phyloP scores from a whole-genome alignment of 345 rosid genomes.

The Dovyalis caffra region DNA sequence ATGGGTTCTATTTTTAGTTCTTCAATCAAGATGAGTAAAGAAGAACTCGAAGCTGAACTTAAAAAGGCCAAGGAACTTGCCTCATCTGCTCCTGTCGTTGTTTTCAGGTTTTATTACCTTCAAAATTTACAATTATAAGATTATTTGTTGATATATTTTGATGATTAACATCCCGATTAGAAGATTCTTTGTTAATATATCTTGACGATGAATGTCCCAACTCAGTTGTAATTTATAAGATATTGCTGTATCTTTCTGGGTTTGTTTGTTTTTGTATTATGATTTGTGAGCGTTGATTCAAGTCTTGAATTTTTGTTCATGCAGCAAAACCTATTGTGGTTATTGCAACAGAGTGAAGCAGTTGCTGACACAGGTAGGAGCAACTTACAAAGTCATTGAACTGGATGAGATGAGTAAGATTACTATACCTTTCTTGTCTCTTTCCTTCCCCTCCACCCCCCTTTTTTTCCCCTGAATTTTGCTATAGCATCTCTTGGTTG shows the following conservation, averaged over 20 bases:
- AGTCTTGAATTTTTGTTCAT: neutral
- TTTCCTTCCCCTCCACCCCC: too few species aligned
- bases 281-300: neutral
- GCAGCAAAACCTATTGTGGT: constrained; percentile 72
- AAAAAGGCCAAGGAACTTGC: constrained; percentile 58
- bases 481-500: neutral
- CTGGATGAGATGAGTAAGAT: constrained; percentile 44
- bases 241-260: neutral
- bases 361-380: constrained; percentile 52
- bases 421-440: neutral
- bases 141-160: neutral
- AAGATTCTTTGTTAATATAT: neutral
- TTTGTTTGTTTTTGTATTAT: neutral
- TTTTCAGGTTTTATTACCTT: constrained; percentile 47
- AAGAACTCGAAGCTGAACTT: constrained; percentile 44
- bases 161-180: neutral
- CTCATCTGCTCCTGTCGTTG: constrained; percentile 56
- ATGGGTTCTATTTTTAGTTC: constrained; percentile 41
- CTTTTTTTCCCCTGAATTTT: neutral
- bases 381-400: constrained; percentile 46
- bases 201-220: neutral
- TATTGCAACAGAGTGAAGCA: constrained; percentile 60
- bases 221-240: neutral
- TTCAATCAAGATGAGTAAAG: constrained; percentile 36
- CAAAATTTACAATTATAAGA: neutral